phyloP scores from a whole-genome alignment of 192 early-diverging fungal species.

The Backusella australiensis region DNA sequence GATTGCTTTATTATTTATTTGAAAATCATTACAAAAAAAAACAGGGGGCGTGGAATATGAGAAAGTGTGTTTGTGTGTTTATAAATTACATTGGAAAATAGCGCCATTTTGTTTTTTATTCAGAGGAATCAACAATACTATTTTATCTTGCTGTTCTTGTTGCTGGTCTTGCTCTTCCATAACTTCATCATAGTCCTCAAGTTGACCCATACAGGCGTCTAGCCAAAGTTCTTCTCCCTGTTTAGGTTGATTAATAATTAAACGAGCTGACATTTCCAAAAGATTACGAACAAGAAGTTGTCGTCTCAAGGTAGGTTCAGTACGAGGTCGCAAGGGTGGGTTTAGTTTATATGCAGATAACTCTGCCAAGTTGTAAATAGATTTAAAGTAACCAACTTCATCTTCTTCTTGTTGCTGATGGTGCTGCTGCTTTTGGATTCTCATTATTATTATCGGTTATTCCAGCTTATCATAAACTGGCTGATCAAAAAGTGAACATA shows the following conservation, averaged over 20 bases:
- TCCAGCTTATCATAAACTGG: conserved; percentile 5
- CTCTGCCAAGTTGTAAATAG: conserved; percentile 3
- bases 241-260: not conserved
- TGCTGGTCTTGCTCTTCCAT: conserved; percentile 14
- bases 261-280: not conserved
- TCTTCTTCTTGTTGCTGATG: not conserved
- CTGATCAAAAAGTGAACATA: not conserved
- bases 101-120: not conserved
- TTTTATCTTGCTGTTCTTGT: not conserved
- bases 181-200: conserved; percentile 13
- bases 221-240: conserved; percentile 25
- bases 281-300: conserved; percentile 20
- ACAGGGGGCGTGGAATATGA: not conserved
- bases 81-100: not conserved
- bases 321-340: not conserved
- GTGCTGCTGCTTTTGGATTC: not conserved
- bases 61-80: not conserved
- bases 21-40: not conserved
- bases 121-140: not conserved
- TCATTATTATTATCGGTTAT: not conserved
- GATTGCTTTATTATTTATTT: not conserved
- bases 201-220: conserved; percentile 30
- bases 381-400: not conserved
- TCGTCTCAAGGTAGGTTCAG: conserved; percentile 16
- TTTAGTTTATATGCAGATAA: conserved; percentile 11